Conservation (phyloP, 306 rosid species). For the Acacia crassicarpa region DNA sequence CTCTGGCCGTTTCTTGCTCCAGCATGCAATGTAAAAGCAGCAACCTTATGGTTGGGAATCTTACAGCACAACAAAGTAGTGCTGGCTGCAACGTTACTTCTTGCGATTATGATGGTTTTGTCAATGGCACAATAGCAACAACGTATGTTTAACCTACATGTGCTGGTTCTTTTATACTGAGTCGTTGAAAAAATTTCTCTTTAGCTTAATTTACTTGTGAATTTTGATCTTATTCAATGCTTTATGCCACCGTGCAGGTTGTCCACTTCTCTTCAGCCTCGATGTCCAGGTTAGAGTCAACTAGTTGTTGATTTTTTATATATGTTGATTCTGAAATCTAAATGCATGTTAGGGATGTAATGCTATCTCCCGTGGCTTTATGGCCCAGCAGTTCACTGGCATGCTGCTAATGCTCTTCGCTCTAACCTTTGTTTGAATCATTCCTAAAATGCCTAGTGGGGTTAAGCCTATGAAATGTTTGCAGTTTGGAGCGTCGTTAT, state of each 20-base stretch:
- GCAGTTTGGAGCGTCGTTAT: neutral
- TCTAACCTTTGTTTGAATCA: neutral
- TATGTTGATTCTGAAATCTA: neutral
- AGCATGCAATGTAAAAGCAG: slow-evolving; percentile 94
- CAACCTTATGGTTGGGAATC: slow-evolving; percentile 88
- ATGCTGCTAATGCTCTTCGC: neutral
- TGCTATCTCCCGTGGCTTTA: neutral
- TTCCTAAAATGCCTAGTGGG: neutral
- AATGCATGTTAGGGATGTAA: slow-evolving; percentile 15
- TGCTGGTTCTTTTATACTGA: slow-evolving; percentile 8
- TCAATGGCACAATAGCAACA: slow-evolving; percentile 78
- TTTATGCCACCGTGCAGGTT: slow-evolving; percentile 51
- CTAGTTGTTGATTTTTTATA: neutral
- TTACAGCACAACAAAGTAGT: slow-evolving; percentile 68
- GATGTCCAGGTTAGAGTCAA: slow-evolving; percentile 79
- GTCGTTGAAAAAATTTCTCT: neutral
- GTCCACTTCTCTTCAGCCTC: slow-evolving; percentile 80
- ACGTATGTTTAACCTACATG: slow-evolving; percentile 44
- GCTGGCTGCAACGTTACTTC: slow-evolving; percentile 93
- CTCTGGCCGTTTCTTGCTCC: slow-evolving; percentile 93
- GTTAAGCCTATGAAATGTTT: neutral
- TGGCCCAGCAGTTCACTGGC: neutral
- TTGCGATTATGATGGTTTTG: slow-evolving; percentile 78
- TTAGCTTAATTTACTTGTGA: neutral
- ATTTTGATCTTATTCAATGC: slow-evolving; percentile 23